Evolutionary conservation across 768 basidiomycete species (phyloP), one percentile per base, ranked within the genome.

Genomic region (Tylopilus plumbeoviolaceoides): DNA sequence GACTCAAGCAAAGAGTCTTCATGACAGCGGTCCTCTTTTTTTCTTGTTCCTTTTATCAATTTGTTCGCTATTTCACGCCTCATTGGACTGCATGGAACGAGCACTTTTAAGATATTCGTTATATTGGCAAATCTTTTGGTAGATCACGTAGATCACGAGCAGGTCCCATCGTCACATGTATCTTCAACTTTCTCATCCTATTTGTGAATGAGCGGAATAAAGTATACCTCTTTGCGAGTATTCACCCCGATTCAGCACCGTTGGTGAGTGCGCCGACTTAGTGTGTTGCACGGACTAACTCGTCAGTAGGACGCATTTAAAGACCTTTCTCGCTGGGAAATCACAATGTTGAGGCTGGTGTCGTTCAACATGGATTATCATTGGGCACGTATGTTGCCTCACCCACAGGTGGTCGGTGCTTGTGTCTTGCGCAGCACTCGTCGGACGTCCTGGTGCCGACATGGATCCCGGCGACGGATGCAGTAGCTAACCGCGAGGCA

Each of bases 331-430:
- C 79, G 93, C 18, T 99, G 97, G 97, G 82, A 98, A 59, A 77
- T 98, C 59, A 93, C 94, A 3, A 95, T 95, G 88, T 78, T 98
- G 39, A 83, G 95, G 30, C 77, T 98, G 14, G 78, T 99, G 7
- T 95, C 94, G 0, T 99, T 93, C 74, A 88, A 84, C 56, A 83
- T 95, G 82, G 97, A 99, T 65, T 87, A 87, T 63, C 83, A 91
- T 60, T 98, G 95, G 95, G 82, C 90, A 5, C 81, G 75, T 59
- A 74, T 67, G 12, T 59, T 67, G 5, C 60, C 62, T 23, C 70
- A 66, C 18, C 60, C 70, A 15, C 44, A 62, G 36, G 75, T 83
- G 63, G 84, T 81, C 30, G n/a, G n/a, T n/a, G n/a, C n/a, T n/a
- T n/a, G n/a, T n/a, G n/a, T n/a, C n/a, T n/a, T n/a, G n/a, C n/a